Evolutionary conservation across 257 asterid species (phyloP), one percentile per base, ranked within the genome.

Genomic region (Solanum dulcamara): DNA sequence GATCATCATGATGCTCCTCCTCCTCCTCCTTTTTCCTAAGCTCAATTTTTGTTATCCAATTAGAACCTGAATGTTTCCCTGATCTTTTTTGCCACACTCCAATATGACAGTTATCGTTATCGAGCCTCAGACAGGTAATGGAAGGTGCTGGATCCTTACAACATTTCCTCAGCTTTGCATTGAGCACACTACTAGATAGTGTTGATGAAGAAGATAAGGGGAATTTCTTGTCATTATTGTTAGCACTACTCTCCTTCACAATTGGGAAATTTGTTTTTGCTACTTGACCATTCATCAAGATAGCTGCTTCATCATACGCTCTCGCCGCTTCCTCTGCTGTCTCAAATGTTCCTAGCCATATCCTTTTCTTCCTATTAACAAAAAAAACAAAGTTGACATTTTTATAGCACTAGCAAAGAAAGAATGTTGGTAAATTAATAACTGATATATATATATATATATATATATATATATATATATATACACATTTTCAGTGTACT

Each of bases 261-360:
- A 70, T 66, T 1, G 95, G 94, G 13, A 93, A 94, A 74, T 94
- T 94, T 0, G 96, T 94, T 89, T 93, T 94, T 4, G 97, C 96
- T 53, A 89, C 92, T 42, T 90, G 92, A 18, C 97, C 97, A 55
- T 87, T 94, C 97, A 94, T 94, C 53, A 94, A 83, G 38, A 94
- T 33, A 5, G 97, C 94, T 4, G 95, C 96, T 86, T 94, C 87
- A 79, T 94, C 97, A 42, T 94, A 94, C 1, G 95, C 97, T 66
- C 89, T 90, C 7, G 96, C 97, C 17, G 97, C 97, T 37, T 92
- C 94, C 64, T 92, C 96, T 4, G 97, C 96, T 37, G 97, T 91
- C 90, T 91, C 97, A 62, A 86, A 93, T 3, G 97, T 92, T 84
- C 97, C 97, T 59, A 94, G 89, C 97, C 97, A 94, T 32, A 94